Evolutionary conservation across 2,329 filamentous ascomycete species (phyloP).

Genomic region (Tolypocladium ovalisporum): DNA sequence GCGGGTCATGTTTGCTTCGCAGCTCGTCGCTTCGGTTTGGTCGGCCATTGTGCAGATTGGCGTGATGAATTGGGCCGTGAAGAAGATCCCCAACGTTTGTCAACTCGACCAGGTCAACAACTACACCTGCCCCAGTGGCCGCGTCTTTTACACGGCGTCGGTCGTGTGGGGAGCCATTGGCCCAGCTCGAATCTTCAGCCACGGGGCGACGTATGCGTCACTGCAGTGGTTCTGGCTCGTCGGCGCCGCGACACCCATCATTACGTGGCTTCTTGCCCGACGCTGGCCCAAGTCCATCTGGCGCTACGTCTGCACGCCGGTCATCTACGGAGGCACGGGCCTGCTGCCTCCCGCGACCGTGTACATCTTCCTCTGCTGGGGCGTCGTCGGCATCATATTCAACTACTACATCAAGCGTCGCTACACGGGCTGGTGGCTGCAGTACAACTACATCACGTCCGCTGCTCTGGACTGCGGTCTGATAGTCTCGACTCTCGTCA

Average conservation of each 20-base stretch:
- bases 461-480: conserved; percentile 61
- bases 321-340: conserved; percentile 56
- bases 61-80: conserved; percentile 57
- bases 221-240: conserved; percentile 64
- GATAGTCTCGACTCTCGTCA: conserved; percentile 53
- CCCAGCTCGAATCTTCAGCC: conserved; percentile 57
- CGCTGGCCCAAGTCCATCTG: conserved; percentile 49
- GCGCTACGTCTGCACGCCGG: conserved; percentile 56
- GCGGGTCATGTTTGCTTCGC: conserved; percentile 49
- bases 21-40: conserved; percentile 49
- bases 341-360: conserved; percentile 59
- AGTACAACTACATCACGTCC: conserved; percentile 68
- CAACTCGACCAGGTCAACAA: conserved; percentile 37
- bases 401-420: conserved; percentile 56
- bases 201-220: conserved; percentile 47
- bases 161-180: conserved; percentile 67
- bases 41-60: conserved; percentile 51
- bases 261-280: conserved; percentile 53
- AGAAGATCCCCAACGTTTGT: conserved; percentile 52
- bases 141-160: conserved; percentile 56
- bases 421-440: conserved; percentile 63
- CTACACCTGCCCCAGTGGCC: conserved; percentile 45
- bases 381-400: conserved; percentile 54
- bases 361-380: conserved; percentile 63
- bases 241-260: conserved; percentile 49